phyloP scores from a whole-genome alignment of 2,329 filamentous ascomycete species.

The Elsinoe perseae region DNA sequence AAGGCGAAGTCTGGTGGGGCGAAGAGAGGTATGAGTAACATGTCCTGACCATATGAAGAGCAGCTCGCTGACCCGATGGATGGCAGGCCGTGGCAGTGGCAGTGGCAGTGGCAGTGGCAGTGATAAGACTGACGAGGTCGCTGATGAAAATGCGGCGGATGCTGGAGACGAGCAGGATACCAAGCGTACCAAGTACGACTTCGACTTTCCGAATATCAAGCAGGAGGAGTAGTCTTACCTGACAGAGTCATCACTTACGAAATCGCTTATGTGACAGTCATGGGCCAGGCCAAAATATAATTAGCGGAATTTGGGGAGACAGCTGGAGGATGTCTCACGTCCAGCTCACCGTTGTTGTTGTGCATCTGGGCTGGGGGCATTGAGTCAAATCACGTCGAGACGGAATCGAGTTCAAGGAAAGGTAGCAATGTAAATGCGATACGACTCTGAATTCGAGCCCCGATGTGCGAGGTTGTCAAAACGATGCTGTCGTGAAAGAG shows the following conservation, averaged over 20 bases:
- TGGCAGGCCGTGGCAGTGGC: not conserved
- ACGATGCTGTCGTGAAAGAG: too few species aligned
- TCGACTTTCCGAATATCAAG: not conserved
- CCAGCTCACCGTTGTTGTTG: too few species aligned
- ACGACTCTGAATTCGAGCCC: too few species aligned
- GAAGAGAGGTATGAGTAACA: not conserved
- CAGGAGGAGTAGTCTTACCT: not conserved
- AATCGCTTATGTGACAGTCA: too few species aligned
- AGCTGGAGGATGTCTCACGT: too few species aligned
- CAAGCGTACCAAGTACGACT: constrained; percentile 5
- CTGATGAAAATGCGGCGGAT: not conserved
- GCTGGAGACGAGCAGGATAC: not conserved
- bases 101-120: not conserved
- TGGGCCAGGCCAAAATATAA: too few species aligned
- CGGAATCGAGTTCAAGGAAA: too few species aligned
- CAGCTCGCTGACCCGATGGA: not conserved
- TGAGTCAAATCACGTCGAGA: too few species aligned
- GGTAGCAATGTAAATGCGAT: too few species aligned
- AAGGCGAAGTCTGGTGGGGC: not conserved
- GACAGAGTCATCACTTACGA: not conserved
- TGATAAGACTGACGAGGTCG: not conserved
- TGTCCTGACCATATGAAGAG: not conserved
- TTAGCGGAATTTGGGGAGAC: too few species aligned
- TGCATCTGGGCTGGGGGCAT: too few species aligned
- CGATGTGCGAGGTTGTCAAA: too few species aligned